phyloP scores from a whole-genome alignment of 2,329 filamentous ascomycete species.

The Diaporthe citrichinensis region DNA sequence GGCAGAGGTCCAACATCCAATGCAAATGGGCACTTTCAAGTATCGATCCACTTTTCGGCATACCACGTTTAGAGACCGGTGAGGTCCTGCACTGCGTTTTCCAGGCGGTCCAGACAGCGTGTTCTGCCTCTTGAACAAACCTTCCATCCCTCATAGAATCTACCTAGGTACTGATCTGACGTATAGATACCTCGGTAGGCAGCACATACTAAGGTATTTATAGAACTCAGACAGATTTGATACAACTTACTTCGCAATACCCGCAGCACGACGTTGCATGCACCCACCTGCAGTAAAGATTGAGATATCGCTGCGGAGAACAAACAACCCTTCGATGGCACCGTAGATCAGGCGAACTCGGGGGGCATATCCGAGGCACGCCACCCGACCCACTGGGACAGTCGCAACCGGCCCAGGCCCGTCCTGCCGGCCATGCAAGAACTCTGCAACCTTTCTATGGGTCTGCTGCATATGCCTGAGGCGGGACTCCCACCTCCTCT shows the following conservation, averaged over 20 bases:
- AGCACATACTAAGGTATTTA: neutral
- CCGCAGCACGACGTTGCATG: neutral
- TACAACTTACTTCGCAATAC: neutral
- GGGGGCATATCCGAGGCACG: neutral
- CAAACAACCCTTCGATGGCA: neutral
- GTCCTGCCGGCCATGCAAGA: slow-evolving; percentile 10
- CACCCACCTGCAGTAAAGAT: neutral
- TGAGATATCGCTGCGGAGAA: neutral
- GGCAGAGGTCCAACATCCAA: neutral
- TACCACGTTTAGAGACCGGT: slow-evolving; percentile 5
- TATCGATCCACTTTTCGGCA: neutral
- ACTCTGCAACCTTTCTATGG: neutral
- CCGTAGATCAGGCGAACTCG: slow-evolving; percentile 9
- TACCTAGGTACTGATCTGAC: too few species aligned
- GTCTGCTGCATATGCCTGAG: neutral
- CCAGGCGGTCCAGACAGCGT: too few species aligned
- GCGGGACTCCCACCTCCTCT: neutral
- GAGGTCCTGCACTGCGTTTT: neutral
- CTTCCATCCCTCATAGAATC: too few species aligned
- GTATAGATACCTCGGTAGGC: too few species aligned
- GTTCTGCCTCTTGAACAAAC: neutral
- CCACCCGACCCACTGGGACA: neutral
- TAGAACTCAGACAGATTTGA: too few species aligned
- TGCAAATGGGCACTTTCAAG: neutral
- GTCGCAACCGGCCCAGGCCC: neutral